A percentile compares a stretch with the other conserved stretches of the same genome.
Evolutionary conservation across 129 eudicot species (phyloP).

Genomic region (Escallonia herrerae): DNA sequence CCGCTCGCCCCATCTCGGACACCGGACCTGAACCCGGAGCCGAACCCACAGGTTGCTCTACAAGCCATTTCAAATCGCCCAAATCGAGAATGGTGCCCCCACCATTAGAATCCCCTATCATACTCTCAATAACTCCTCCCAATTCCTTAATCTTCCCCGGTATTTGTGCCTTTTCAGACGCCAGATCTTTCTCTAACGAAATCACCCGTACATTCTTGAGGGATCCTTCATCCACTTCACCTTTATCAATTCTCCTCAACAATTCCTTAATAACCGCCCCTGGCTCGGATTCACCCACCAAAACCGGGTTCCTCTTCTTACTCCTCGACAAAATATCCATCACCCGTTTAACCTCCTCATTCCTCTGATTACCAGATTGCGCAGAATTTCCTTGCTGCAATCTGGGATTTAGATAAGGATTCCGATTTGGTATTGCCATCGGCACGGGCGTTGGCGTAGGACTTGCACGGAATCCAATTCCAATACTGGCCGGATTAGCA

Average conservation of each 20-base stretch:
- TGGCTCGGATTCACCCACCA: constrained; percentile 76
- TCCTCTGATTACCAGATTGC: constrained; percentile 26
- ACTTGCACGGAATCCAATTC: constrained; percentile 40
- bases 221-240: constrained; percentile 39
- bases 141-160: constrained; percentile 48
- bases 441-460: constrained; percentile 14
- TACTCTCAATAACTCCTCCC: constrained; percentile 34
- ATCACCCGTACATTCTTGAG: constrained; percentile 44
- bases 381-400: constrained; percentile 32
- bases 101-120: constrained; percentile 21
- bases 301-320: constrained; percentile 68
- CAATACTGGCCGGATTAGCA: constrained; percentile 15
- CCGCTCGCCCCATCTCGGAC: constrained; percentile 35
- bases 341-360: constrained; percentile 65
- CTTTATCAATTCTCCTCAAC: constrained; percentile 46
- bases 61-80: constrained; percentile 77
- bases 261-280: constrained; percentile 63
- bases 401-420: constrained; percentile 52
- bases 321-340: constrained; percentile 58
- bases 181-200: constrained; percentile 40
- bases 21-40: constrained; percentile 10
- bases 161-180: constrained; percentile 24
- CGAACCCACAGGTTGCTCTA: constrained; percentile 42
- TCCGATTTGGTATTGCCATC: constrained; percentile 28
- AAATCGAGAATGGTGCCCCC: constrained; percentile 51